A percentile compares a stretch with the other conserved stretches of the same genome.
Evolutionary conservation across 2,329 filamentous ascomycete genomes (phyloP).

Genomic region (Pyricularia sp.): DNA sequence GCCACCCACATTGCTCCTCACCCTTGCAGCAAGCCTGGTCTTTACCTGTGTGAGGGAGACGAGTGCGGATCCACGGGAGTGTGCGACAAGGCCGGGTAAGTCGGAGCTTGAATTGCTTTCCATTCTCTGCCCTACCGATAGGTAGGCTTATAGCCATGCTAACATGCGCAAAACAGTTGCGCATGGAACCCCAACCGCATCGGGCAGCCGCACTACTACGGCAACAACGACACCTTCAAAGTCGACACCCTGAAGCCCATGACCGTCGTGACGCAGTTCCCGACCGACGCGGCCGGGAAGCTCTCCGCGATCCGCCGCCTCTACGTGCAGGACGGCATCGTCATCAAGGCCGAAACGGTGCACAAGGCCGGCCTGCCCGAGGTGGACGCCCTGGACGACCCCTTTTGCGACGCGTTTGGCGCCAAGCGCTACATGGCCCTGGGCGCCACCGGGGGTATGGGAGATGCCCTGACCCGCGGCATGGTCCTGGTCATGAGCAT

Average conservation of each 20-base stretch:
- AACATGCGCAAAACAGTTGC: slow-evolving; percentile 19
- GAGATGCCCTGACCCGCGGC: slow-evolving; percentile 29
- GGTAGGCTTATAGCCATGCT: not conserved
- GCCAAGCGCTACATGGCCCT: slow-evolving; percentile 28
- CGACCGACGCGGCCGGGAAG: slow-evolving; percentile 17
- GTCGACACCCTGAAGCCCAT: slow-evolving; percentile 33
- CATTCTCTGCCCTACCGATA: no score
- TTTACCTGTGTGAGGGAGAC: slow-evolving; percentile 33
- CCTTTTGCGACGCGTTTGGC: slow-evolving; percentile 35
- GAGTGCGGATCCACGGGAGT: slow-evolving; percentile 36
- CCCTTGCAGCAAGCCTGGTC: slow-evolving; percentile 32
- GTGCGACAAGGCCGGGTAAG: slow-evolving; percentile 34
- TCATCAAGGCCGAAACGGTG: slow-evolving; percentile 2
- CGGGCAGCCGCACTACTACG: slow-evolving; percentile 19
- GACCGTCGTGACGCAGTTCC: slow-evolving; percentile 34
- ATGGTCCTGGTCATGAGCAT: slow-evolving; percentile 38
- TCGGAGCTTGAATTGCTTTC: slow-evolving; percentile 4
- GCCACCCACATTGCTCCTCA: slow-evolving; percentile 38
- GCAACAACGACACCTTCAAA: slow-evolving; percentile 14
- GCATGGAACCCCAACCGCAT: slow-evolving; percentile 23
- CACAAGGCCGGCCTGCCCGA: not conserved
- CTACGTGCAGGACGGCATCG: slow-evolving; percentile 17
- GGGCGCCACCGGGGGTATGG: slow-evolving; percentile 43
- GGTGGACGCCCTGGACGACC: slow-evolving; percentile 14
- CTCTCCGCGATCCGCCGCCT: slow-evolving; percentile 16